Percentiles rank a stretch among this genome's conserved stretches.
These are phyloP conservation scores for Lepidium aucheri DNA, from an alignment of 345 rosid genomes.

Conservation along the genomic window DNA sequence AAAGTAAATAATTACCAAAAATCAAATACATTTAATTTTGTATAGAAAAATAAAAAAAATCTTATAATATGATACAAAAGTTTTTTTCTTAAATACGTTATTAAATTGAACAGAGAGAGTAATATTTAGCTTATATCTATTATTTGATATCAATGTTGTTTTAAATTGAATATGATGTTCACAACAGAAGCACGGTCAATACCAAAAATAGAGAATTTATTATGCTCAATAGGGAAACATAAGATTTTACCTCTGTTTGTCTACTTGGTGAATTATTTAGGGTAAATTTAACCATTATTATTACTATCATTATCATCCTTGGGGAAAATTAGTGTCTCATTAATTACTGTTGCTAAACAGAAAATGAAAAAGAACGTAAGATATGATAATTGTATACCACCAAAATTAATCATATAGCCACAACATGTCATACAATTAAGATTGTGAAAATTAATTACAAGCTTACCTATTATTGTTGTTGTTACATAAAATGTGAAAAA, in stretches of 20 bases:
- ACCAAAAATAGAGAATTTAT: conserved; percentile 5
- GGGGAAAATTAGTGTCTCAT: conserved; percentile 1
- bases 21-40: no score
- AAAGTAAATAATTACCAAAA: no score
- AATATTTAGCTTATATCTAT: background rate
- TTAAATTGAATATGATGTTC: background rate
- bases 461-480: no score
- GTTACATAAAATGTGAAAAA: background rate
- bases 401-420: conserved; percentile 3
- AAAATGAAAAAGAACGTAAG: background rate
- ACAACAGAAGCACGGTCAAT: conserved; percentile 7
- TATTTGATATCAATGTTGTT: background rate
- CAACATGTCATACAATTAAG: background rate
- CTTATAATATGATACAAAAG: no score
- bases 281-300: conserved; percentile 5
- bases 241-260: conserved; percentile 17
- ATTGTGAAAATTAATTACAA: no score
- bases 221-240: conserved; percentile 1
- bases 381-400: background rate
- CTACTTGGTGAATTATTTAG: conserved; percentile 17
- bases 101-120: no score
- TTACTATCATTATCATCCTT: background rate
- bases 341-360: conserved; percentile 18
- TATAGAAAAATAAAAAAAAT: no score
- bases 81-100: no score